Evolutionary conservation across 2,329 filamentous ascomycete species (phyloP).

Genomic region (Cytospora mali): DNA sequence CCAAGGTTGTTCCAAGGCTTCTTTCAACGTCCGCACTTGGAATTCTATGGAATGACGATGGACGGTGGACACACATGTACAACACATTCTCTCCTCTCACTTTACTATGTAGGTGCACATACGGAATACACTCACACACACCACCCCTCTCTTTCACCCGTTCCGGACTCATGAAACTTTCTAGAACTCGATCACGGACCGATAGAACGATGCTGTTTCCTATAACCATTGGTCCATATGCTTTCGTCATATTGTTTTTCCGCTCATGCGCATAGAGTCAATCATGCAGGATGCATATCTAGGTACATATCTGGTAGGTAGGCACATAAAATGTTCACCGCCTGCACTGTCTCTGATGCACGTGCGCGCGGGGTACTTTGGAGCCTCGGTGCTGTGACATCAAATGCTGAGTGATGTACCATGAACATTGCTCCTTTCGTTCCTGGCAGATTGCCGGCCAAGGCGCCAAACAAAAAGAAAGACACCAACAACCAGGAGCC

Average conservation of each 20-base stretch:
- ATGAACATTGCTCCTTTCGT: not conserved
- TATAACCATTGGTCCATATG: not conserved
- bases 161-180: not conserved
- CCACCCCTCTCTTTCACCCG: not conserved
- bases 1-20: not conserved
- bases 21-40: not conserved
- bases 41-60: not conserved
- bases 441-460: not conserved
- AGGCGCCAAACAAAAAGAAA: not conserved
- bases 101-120: no score
- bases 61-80: not conserved
- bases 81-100: no score
- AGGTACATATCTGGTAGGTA: not conserved
- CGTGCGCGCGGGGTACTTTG: not conserved
- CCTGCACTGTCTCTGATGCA: not conserved
- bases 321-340: slow-evolving; percentile 10
- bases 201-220: slow-evolving; percentile 16
- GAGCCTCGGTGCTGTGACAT: not conserved
- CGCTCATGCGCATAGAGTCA: slow-evolving; percentile 15
- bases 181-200: slow-evolving; percentile 16
- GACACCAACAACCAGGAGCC: no score
- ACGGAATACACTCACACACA: not conserved
- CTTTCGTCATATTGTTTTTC: not conserved
- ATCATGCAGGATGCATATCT: not conserved
- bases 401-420: not conserved